Evolutionary conservation across 257 asterid species (phyloP).

Genomic region (Nyctanthes arbortristis): DNA sequence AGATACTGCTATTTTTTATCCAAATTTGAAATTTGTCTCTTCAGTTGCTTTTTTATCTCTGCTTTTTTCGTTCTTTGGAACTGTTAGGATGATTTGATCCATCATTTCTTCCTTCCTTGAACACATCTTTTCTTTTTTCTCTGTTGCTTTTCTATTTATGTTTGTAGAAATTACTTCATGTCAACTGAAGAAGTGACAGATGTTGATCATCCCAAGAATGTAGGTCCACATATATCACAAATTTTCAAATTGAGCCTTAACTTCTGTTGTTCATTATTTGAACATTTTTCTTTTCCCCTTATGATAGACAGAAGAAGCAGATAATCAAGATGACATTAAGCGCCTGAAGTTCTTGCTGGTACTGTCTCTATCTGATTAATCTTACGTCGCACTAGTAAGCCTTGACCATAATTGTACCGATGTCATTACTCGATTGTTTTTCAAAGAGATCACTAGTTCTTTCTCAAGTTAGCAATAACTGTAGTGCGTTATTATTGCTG

Average conservation of each 20-base stretch:
- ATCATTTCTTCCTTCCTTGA: constrained; percentile 6
- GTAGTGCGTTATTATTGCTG: constrained; percentile 22
- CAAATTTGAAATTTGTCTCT: background rate
- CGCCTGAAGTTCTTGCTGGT: constrained; percentile 83
- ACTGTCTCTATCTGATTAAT: constrained; percentile 26
- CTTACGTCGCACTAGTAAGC: background rate
- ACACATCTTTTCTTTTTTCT: constrained; percentile 19
- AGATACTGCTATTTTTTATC: constrained; percentile 10
- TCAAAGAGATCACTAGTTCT: too few relatives aligned
- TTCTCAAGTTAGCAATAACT: constrained; percentile 21
- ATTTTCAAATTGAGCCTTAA: constrained; percentile 9
- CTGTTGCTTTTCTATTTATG: constrained; percentile 19
- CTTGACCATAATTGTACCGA: background rate
- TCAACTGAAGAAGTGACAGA: constrained; percentile 37
- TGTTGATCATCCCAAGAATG: constrained; percentile 27
- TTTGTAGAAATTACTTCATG: constrained; percentile 37
- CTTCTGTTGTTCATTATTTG: constrained; percentile 18
- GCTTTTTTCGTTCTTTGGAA: background rate
- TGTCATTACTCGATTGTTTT: background rate
- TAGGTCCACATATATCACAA: constrained; percentile 39
- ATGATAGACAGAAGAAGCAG: constrained; percentile 41
- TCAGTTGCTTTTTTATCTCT: background rate
- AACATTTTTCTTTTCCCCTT: constrained; percentile 9
- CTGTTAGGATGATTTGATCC: background rate
- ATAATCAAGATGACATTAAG: constrained; percentile 52